Evolutionary conservation across 768 basidiomycete species (phyloP), one percentile per base, ranked within the genome.

Genomic region (Termitomyces heimii): DNA sequence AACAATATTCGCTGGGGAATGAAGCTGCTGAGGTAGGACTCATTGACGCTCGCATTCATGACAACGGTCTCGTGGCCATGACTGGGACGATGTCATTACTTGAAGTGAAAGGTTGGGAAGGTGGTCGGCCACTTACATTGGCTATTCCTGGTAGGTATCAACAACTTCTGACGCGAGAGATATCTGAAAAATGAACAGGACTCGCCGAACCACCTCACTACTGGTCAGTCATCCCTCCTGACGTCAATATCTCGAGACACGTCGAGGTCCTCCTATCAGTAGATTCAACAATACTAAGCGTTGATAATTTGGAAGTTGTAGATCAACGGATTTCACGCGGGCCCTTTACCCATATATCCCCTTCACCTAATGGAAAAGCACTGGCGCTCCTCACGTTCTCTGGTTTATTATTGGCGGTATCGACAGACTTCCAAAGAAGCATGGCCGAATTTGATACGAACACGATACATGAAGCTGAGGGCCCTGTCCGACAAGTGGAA

Each of bases 331-430:
- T 98, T 9, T 85, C 86, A 8, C 82, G 89, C 32, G 96, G 95
- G 0, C 97, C 97, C 2, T 98, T 98, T 70, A 81, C 81, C 0
- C 88, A 89, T 63, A 80, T 98, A 52, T 82, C 89, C 0, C 89
- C 92, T 3, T 98, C 96, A 0, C 96, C 97, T 1, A 95, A 94
- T 63, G 96, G 96, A 37, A 94, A 95, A 64, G 87, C 93, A 46
- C 78, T 98, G 16, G 94, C 94, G 0, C 74, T 98, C 2, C 73
- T 96, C 37, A 93, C 89, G 1, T 82, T 78, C 54, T 75, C 78
- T 12, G 86, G 86, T 6, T 73, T 82, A 5, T 81, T 98, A 29
- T 93, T 91, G 89, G 95, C 98, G 35, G 92, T 98, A n/a, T 96
- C 95, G 13, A 82, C 86, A 13, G 93, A 98, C 70, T 98, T 98